phyloP scores from a whole-genome alignment of 2,329 filamentous ascomycete species.

The Hypoxylon rubiginosum region DNA sequence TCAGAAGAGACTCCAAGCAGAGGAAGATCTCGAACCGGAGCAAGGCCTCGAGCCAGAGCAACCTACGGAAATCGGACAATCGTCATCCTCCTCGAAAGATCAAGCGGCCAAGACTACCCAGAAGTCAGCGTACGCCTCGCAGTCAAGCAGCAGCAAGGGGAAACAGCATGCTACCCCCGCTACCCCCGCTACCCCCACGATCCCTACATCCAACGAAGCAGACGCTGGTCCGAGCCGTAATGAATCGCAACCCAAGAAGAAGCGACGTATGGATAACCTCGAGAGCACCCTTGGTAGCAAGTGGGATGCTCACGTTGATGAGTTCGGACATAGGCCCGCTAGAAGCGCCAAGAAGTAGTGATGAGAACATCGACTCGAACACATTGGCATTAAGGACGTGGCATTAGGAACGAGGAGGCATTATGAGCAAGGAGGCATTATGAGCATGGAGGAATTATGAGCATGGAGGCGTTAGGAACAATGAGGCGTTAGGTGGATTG shows the following conservation, averaged over 20 bases:
- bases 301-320: conserved; percentile 40
- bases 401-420: no score
- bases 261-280: conserved; percentile 35
- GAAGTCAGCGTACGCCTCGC: not conserved
- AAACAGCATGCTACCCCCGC: not conserved
- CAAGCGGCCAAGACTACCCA: not conserved
- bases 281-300: conserved; percentile 35
- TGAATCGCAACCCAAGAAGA: conserved; percentile 29
- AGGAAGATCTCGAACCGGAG: not conserved
- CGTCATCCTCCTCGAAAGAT: not conserved
- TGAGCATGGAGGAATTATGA: no score
- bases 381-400: not conserved
- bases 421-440: no score
- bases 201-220: not conserved
- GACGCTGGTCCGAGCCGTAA: not conserved
- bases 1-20: not conserved
- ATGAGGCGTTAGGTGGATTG: not conserved
- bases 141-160: not conserved
- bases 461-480: no score
- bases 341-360: conserved; percentile 19
- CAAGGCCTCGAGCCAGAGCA: not conserved
- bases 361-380: not conserved
- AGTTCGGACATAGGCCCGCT: conserved; percentile 39
- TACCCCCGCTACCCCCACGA: not conserved
- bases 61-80: not conserved